Evolutionary conservation across 2,329 filamentous ascomycete genomes (phyloP).

Genomic region (Epichloe coenophiala): DNA sequence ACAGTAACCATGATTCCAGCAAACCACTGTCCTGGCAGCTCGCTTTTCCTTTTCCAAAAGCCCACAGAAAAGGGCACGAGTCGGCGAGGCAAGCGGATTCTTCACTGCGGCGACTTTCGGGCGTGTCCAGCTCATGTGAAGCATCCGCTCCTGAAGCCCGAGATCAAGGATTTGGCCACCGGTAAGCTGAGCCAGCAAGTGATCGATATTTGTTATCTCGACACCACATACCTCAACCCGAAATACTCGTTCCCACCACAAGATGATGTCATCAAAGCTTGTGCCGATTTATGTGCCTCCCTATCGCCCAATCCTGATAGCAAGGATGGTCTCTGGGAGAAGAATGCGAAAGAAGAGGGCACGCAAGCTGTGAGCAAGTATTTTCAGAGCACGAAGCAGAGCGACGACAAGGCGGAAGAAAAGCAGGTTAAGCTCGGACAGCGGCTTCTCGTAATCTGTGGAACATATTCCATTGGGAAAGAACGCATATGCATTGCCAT

Average conservation of each 20-base stretch:
- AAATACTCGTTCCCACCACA: slow-evolving; percentile 91
- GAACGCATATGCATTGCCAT: slow-evolving; percentile 92
- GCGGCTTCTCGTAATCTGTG: slow-evolving; percentile 78
- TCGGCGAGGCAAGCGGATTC: slow-evolving; percentile 57
- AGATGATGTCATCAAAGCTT: slow-evolving; percentile 73
- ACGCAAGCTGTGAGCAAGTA: slow-evolving; percentile 38
- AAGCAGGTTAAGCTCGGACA: slow-evolving; percentile 20
- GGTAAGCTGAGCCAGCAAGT: slow-evolving; percentile 67
- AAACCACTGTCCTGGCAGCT: slow-evolving; percentile 93
- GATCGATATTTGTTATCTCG: slow-evolving; percentile 90
- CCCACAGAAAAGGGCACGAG: slow-evolving; percentile 44
- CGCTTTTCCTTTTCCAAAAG: slow-evolving; percentile 87
- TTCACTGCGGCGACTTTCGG: slow-evolving; percentile 93
- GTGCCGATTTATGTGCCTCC: slow-evolving; percentile 74
- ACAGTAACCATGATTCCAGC: slow-evolving; percentile 89
- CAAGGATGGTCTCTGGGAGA: slow-evolving; percentile 34
- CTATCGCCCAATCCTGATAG: slow-evolving; percentile 50
- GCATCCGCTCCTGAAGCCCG: slow-evolving; percentile 69
- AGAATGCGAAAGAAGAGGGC: slow-evolving; percentile 26
- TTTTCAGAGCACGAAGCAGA: slow-evolving; percentile 27
- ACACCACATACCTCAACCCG: slow-evolving; percentile 93
- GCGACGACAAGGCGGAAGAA: slow-evolving; percentile 16
- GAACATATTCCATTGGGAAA: slow-evolving; percentile 96
- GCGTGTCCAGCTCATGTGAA: slow-evolving; percentile 74
- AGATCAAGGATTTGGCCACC: slow-evolving; percentile 54